Conservation (phyloP, 345 rosid species). For the Brassica rapa region DNA sequence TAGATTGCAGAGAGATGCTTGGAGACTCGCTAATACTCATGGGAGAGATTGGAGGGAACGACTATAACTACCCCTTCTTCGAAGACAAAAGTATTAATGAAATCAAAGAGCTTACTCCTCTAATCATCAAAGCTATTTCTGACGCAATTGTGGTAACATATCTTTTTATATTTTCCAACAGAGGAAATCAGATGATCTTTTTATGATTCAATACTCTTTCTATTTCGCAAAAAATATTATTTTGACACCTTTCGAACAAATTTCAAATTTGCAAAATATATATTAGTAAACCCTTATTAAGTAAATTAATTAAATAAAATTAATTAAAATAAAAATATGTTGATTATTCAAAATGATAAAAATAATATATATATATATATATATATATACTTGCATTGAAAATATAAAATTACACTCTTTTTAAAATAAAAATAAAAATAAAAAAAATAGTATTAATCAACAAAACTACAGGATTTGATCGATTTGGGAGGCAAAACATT, state of each 20-base stretch:
- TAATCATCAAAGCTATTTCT: conserved; percentile 37
- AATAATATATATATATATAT: no score
- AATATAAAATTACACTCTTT: no score
- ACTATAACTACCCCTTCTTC: conserved; percentile 43
- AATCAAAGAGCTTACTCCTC: conserved; percentile 42
- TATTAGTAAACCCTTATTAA: no score
- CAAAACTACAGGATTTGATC: conserved; percentile 45
- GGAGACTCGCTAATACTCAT: conserved; percentile 43
- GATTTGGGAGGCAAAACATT: conserved; percentile 48
- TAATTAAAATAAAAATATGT: no score
- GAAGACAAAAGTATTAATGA: conserved; percentile 26
- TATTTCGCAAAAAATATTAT: not conserved
- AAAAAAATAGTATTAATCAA: not conserved
- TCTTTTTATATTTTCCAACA: not conserved
- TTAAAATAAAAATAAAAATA: no score
- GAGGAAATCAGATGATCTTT: not conserved
- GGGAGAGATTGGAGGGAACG: conserved; percentile 68
- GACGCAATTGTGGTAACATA: conserved; percentile 43
- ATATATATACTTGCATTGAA: no score
- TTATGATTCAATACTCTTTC: not conserved
- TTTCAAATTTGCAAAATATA: no score
- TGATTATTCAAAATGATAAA: no score
- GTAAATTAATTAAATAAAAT: no score
- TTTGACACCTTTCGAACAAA: not conserved
- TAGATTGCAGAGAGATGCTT: conserved; percentile 44